phyloP scores from a whole-genome alignment of 2,329 filamentous ascomycete genomes.

The Aspergillus sp. region DNA sequence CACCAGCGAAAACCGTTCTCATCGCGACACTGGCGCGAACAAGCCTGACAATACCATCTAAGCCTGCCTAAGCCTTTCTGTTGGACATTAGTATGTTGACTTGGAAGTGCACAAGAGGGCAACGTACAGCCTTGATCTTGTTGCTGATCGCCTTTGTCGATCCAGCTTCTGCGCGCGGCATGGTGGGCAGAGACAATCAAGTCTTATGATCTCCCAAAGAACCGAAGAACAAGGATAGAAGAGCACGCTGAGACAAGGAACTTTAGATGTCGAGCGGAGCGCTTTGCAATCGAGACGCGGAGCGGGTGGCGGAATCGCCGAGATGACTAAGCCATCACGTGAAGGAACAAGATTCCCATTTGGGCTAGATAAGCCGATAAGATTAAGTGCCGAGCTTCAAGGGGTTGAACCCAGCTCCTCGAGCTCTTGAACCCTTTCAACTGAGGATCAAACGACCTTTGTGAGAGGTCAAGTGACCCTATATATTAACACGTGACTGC shows the following conservation, averaged over 20 bases:
- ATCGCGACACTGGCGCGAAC: constrained; percentile 74
- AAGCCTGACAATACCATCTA: constrained; percentile 88
- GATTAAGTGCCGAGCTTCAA: not conserved
- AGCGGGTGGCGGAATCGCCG: not conserved
- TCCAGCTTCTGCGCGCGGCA: constrained; percentile 91
- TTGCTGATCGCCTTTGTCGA: constrained; percentile 89
- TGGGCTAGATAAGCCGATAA: not conserved
- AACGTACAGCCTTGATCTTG: constrained; percentile 77
- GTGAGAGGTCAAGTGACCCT: no score
- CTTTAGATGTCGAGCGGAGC: not conserved
- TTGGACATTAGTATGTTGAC: constrained; percentile 12
- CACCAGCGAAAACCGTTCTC: constrained; percentile 82
- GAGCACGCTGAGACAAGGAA: not conserved
- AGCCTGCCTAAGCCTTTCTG: constrained; percentile 66
- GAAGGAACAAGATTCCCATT: not conserved
- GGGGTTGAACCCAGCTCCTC: no score
- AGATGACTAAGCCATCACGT: not conserved
- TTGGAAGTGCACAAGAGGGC: constrained; percentile 30
- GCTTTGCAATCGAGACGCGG: not conserved
- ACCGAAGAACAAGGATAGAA: not conserved
- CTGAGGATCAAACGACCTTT: no score
- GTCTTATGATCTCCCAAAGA: not conserved
- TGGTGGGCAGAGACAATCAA: constrained; percentile 49
- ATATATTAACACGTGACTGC: no score
- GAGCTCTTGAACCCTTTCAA: not conserved